Percentiles rank a stretch among this genome's conserved stretches.
Evolutionary conservation across 306 rosid genomes (phyloP).

Genomic region (Medicago lupulina): DNA sequence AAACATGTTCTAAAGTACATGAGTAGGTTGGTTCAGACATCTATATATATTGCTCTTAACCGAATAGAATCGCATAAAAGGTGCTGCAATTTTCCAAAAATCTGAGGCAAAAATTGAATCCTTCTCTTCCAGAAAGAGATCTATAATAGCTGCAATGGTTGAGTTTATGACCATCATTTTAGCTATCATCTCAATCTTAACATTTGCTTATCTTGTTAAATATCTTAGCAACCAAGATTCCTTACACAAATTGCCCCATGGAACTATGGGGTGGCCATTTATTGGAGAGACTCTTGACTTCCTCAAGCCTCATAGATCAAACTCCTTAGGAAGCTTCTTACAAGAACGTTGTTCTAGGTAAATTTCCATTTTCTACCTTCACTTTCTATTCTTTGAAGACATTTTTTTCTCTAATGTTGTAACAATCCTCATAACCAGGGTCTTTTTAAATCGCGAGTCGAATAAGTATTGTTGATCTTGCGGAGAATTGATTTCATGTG

Average conservation of each 20-base stretch:
- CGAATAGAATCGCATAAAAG: not conserved
- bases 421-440: not conserved
- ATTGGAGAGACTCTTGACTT: constrained; percentile 69
- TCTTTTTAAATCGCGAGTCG: not conserved
- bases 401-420: not conserved
- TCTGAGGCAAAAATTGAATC: constrained; percentile 6
- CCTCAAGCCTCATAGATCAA: constrained; percentile 73
- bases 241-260: constrained; percentile 53
- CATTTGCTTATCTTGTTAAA: constrained; percentile 52
- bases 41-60: not conserved
- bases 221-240: constrained; percentile 20
- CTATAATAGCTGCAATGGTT: constrained; percentile 42
- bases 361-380: not conserved
- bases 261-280: constrained; percentile 78
- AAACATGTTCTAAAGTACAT: too few relatives aligned
- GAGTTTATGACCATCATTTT: constrained; percentile 35
- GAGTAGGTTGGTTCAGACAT: not conserved
- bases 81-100: not conserved
- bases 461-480: not conserved
- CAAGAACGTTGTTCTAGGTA: constrained; percentile 67
- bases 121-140: constrained; percentile 6
- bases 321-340: constrained; percentile 67
- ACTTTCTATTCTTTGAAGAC: not conserved
- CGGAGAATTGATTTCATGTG: too few relatives aligned
- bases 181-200: constrained; percentile 40